phyloP scores from a whole-genome alignment of 345 rosid species.

The Nephelium lappaceum region DNA sequence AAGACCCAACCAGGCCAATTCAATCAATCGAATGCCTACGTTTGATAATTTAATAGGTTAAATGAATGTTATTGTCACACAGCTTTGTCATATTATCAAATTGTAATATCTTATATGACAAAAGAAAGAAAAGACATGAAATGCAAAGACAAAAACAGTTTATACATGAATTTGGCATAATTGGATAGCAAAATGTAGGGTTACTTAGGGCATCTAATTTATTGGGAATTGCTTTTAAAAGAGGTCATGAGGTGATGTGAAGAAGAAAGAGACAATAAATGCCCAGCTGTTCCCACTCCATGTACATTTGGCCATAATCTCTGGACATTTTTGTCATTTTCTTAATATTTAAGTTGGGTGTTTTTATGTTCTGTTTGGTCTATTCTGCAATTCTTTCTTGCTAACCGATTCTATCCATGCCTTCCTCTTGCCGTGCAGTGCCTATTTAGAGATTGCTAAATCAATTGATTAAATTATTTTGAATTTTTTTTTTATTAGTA shows the following conservation, averaged over 20 bases:
- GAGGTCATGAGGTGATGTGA: neutral
- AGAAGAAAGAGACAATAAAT: conserved; percentile 31
- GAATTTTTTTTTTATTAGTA: neutral
- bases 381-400: conserved; percentile 9
- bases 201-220: neutral
- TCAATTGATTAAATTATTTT: neutral
- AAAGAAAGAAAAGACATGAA: conserved; percentile 16
- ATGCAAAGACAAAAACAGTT: conserved; percentile 13
- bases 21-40: neutral
- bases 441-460: neutral
- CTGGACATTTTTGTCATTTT: conserved; percentile 41
- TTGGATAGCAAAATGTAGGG: conserved; percentile 20
- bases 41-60: neutral
- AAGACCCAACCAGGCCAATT: neutral
- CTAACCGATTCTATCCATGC: too few relatives aligned
- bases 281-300: conserved; percentile 29
- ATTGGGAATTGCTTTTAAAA: too few relatives aligned
- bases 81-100: neutral
- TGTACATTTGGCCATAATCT: conserved; percentile 27
- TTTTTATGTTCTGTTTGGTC: conserved; percentile 37
- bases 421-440: too few relatives aligned
- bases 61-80: neutral
- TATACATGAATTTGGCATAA: neutral
- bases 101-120: neutral
- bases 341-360: conserved; percentile 12